Evolutionary conservation across 2,329 filamentous ascomycete species (phyloP).

Genomic region (Madurella mycetomatis): DNA sequence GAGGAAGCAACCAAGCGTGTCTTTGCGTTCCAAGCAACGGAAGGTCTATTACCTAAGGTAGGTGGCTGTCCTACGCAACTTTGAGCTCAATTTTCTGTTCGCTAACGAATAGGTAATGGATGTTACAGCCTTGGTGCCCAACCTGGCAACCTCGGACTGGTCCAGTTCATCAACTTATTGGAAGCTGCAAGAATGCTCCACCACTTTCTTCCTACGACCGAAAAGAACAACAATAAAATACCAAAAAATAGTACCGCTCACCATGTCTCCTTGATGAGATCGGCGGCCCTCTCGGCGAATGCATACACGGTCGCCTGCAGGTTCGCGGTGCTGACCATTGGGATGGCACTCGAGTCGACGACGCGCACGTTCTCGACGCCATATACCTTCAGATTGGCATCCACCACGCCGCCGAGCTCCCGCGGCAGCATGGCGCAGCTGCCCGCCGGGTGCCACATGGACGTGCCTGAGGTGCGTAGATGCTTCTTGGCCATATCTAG

Average conservation of each 20-base stretch:
- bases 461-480: background rate
- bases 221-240: background rate
- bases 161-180: background rate
- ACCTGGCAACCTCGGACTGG: background rate
- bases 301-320: background rate
- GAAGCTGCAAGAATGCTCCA: background rate
- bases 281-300: background rate
- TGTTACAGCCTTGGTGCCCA: background rate
- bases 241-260: background rate
- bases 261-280: background rate
- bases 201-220: background rate
- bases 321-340: background rate
- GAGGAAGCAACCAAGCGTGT: too few relatives aligned
- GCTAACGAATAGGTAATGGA: too few relatives aligned
- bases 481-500: background rate
- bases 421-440: conserved; percentile 12
- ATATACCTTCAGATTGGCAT: conserved; percentile 1
- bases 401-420: conserved; percentile 3
- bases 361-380: background rate
- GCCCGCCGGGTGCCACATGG: background rate
- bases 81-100: too few relatives aligned
- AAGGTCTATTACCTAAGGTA: too few relatives aligned
- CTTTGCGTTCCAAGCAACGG: too few relatives aligned
- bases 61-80: too few relatives aligned
- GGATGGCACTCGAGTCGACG: background rate